Evolutionary conservation across 768 basidiomycete species (phyloP).

Genomic region (Chlorophyllum brunneum): DNA sequence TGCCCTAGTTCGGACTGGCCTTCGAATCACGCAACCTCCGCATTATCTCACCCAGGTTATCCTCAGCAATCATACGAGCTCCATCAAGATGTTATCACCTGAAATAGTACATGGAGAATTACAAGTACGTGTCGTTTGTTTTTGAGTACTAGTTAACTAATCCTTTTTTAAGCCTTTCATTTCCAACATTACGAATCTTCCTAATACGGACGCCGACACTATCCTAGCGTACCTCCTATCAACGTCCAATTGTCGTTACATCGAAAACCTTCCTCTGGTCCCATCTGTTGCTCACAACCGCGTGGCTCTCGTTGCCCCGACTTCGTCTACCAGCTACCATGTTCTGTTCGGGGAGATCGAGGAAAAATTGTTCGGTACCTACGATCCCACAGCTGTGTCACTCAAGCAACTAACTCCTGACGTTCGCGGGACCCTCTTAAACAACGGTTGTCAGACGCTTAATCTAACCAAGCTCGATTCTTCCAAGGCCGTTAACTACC

Average conservation of each 20-base stretch:
- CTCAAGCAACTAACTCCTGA: constrained; percentile 22
- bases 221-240: constrained; percentile 34
- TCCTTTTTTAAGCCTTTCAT: not conserved
- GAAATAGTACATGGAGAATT: constrained; percentile 24
- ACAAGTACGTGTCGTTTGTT: constrained; percentile 21
- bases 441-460: constrained; percentile 20
- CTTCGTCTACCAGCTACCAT: constrained; percentile 2
- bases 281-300: constrained; percentile 20
- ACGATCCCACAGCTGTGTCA: constrained; percentile 28
- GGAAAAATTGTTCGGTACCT: constrained; percentile 21
- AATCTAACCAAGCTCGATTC: constrained; percentile 29
- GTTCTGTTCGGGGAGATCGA: constrained; percentile 29
- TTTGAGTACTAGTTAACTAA: not conserved
- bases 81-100: constrained; percentile 21
- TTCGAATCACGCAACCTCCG: constrained; percentile 34
- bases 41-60: constrained; percentile 28
- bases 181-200: not conserved
- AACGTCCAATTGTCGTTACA: constrained; percentile 23
- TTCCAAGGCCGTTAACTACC: constrained; percentile 25
- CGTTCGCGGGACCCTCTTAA: constrained; percentile 21
- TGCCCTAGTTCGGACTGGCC: constrained; percentile 28
- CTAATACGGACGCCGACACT: constrained; percentile 1
- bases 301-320: constrained; percentile 17
- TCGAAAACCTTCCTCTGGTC: constrained; percentile 36
- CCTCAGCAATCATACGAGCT: constrained; percentile 5